Percentiles rank a stretch among this genome's conserved stretches.
phyloP scores from a whole-genome alignment of 2,329 filamentous ascomycete genomes.

The Botryotinia convoluta region DNA sequence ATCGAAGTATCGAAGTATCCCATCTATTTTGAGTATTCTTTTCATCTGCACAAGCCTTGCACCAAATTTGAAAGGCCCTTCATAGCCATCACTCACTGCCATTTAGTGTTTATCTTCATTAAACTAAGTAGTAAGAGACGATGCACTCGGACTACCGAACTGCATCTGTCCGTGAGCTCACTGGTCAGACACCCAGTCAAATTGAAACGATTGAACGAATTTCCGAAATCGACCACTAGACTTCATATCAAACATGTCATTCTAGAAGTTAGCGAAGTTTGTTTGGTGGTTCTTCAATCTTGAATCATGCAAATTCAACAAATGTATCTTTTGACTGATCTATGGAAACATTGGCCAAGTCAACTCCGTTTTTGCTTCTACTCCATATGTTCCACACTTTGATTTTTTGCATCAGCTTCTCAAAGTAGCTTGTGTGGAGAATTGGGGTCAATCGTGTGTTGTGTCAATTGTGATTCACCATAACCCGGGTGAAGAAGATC shows the following conservation, averaged over 20 bases:
- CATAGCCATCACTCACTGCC: neutral
- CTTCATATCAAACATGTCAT: slow-evolving; percentile 16
- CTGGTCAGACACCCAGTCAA: slow-evolving; percentile 31
- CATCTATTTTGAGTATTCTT: neutral
- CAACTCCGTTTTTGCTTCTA: slow-evolving; percentile 8
- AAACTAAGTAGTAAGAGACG: slow-evolving; percentile 6
- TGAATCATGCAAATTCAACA: slow-evolving; percentile 5
- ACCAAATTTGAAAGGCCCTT: neutral
- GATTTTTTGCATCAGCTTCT: slow-evolving; percentile 14
- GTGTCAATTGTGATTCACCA: slow-evolving; percentile 36
- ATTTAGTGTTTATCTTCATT: neutral
- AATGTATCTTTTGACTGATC: slow-evolving; percentile 10
- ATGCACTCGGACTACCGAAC: slow-evolving; percentile 31
- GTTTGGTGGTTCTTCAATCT: slow-evolving; percentile 2
- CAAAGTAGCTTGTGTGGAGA: slow-evolving; percentile 16
- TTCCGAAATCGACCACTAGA: slow-evolving; percentile 3
- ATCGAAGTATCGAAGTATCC: neutral
- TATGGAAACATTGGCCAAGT: slow-evolving; percentile 13
- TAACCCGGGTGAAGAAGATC: slow-evolving; percentile 31
- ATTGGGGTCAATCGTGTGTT: slow-evolving; percentile 20
- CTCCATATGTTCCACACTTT: slow-evolving; percentile 15
- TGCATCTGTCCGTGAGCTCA: slow-evolving; percentile 35
- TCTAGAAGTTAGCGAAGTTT: slow-evolving; percentile 17
- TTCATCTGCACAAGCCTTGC: slow-evolving; percentile 4
- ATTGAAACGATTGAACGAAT: slow-evolving; percentile 28